Conservation (phyloP, 352 stramenopile species). For the Phytophthora melonis region DNA sequence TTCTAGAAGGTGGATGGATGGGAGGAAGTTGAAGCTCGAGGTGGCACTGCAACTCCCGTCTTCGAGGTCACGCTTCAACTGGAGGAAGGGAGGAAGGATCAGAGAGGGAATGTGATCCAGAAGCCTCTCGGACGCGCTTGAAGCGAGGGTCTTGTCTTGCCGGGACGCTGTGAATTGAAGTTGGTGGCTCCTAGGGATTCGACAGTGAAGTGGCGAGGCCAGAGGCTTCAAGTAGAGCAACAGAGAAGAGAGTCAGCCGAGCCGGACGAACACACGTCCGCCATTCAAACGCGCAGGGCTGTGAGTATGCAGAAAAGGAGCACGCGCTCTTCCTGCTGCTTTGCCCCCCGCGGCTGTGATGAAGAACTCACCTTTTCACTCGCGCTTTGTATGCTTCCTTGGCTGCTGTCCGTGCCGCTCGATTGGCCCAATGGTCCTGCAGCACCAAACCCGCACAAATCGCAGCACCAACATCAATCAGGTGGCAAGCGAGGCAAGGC, state of each 20-base stretch:
- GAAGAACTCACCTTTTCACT: constrained; percentile 32
- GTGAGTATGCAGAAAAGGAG: constrained; percentile 46
- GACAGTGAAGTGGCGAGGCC: constrained; percentile 35
- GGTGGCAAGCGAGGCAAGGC: too few relatives aligned
- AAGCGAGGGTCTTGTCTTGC: not conserved
- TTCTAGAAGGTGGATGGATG: constrained; percentile 15
- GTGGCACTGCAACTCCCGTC: constrained; percentile 17
- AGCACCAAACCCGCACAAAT: constrained; percentile 47
- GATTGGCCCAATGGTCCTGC: constrained; percentile 20
- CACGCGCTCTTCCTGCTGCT: constrained; percentile 40
- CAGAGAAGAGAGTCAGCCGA: constrained; percentile 50
- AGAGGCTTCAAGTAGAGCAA: constrained; percentile 68
- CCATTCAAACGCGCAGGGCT: constrained; percentile 45
- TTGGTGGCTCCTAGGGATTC: constrained; percentile 73
- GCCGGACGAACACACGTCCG: constrained; percentile 45
- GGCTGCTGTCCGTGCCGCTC: constrained; percentile 10
- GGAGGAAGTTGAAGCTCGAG: constrained; percentile 36
- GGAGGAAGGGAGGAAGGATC: constrained; percentile 1
- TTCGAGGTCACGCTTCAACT: constrained; percentile 17
- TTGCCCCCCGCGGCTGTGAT: constrained; percentile 8
- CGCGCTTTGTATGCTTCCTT: constrained; percentile 34
- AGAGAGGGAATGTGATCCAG: not conserved
- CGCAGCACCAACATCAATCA: constrained; percentile 38
- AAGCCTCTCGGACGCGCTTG: constrained; percentile 12
- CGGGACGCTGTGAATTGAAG: constrained; percentile 63